Base-by-base conservation (phyloP, 495 filamentous ascomycete genomes). In the Aspergillus wentii region DNA sequence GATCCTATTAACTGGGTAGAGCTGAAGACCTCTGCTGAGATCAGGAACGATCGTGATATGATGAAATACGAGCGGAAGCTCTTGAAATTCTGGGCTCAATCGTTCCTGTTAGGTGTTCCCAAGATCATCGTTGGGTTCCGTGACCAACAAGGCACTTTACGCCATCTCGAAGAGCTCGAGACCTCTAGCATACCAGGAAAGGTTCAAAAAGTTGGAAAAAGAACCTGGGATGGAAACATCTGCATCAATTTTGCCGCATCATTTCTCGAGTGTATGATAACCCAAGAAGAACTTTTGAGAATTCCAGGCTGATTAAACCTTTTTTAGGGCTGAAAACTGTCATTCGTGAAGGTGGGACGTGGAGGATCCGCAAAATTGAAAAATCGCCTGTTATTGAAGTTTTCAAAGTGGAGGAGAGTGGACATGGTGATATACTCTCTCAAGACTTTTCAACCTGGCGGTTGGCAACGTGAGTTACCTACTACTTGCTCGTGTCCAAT, bases 1-100 rank as follows among this genome's bases (percentile, higher is more conserved):
- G 69, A 71, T 4, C 80, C 84, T 1, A 85, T 86, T 36, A 82
- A 91, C 43, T 99, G 90, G 82, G 82, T 99, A 11, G 92, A 99
- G 59, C 71, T 99, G 33, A 99, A 99, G 57, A 97, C 92, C 0
- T 76, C 78, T 2, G 82, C 78, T n/a, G 78, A 83, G 40, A 81
- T 85, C 22, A 62, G 64, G 17, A 72, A 66, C 22, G 71, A 82
- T 1, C 72, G 77, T 22, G 83, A 88, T 43, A 69, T 77, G 57
- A 41, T 82, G 13, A 85, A 81, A 35, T 94, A 84, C 49, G 86
- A 99, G 59, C 75, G 84, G 8, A 97, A 97, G 56, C 70, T 97
- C 23, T 71, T 95, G 45, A 94, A 90, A 43, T 95, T 87, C 65
- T 99, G 92, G 92, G 83, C 88, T 13, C 92, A 99, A 48, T 95